Conservation (phyloP, 768 basidiomycete species). For the Pleurotus djamor region DNA sequence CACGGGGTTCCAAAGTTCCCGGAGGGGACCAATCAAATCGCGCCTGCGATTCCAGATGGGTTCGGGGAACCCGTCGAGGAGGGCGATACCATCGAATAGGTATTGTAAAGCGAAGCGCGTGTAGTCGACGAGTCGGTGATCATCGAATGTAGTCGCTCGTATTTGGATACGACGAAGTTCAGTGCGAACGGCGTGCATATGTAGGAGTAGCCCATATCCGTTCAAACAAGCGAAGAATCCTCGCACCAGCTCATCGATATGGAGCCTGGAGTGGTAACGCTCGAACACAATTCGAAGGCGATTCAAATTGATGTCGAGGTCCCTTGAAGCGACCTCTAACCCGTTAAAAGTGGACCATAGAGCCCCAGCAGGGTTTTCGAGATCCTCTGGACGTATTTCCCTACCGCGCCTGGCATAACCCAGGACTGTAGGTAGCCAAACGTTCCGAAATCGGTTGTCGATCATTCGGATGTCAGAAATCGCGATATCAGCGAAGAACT, state of each 20-base stretch:
- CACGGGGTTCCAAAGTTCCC: background rate
- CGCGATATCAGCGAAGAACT: background rate
- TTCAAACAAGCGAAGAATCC: background rate
- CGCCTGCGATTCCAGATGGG: background rate
- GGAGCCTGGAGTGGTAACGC: background rate
- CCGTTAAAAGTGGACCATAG: background rate
- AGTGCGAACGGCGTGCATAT: background rate
- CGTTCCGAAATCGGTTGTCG: background rate
- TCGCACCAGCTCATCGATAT: background rate
- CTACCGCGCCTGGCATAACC: background rate
- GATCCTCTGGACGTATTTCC: background rate
- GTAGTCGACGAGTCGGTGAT: background rate
- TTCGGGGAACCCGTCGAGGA: background rate
- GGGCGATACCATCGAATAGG: background rate
- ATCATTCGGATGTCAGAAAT: background rate
- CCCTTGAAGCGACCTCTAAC: background rate
- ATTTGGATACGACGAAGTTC: background rate
- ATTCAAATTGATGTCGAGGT: background rate
- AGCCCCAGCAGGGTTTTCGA: background rate
- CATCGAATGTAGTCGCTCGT: background rate
- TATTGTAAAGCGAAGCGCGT: background rate
- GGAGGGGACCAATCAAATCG: background rate
- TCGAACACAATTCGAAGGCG: background rate
- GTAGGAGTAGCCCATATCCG: background rate
- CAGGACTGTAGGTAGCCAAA: background rate